A percentile compares a stretch with the other conserved stretches of the same genome.
These are phyloP conservation scores for Colletotrichum cereale DNA, from an alignment of 2,329 filamentous ascomycete species.

Conservation along the genomic window DNA sequence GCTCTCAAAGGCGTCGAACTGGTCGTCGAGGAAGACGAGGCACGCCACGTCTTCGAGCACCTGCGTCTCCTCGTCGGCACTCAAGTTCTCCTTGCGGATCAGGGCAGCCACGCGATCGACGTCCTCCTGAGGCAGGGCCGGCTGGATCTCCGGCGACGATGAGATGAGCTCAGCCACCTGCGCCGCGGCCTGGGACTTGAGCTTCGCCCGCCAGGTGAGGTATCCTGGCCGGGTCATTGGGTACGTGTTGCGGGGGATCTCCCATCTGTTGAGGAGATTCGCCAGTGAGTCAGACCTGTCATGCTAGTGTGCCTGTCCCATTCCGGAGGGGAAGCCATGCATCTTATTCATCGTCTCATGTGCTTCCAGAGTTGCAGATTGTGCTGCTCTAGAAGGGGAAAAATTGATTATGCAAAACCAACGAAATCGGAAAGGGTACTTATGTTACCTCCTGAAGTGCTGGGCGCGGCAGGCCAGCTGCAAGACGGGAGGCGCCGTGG, in stretches of 20 bases:
- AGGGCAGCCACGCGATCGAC: slow-evolving; percentile 74
- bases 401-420: neutral
- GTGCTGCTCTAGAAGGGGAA: neutral
- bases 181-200: slow-evolving; percentile 74
- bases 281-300: slow-evolving; percentile 30
- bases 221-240: slow-evolving; percentile 83
- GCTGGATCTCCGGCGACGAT: slow-evolving; percentile 51
- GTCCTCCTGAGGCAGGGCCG: slow-evolving; percentile 60
- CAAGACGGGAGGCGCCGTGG: slow-evolving; percentile 74
- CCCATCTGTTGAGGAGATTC: slow-evolving; percentile 67
- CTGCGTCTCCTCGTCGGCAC: slow-evolving; percentile 73
- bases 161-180: slow-evolving; percentile 68
- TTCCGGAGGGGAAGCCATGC: neutral
- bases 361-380: neutral
- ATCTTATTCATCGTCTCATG: slow-evolving; percentile 1
- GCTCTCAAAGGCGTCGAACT: slow-evolving; percentile 83
- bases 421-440: slow-evolving; percentile 7
- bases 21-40: slow-evolving; percentile 88
- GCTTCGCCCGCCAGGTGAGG: slow-evolving; percentile 80
- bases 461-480: slow-evolving; percentile 85
- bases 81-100: slow-evolving; percentile 83
- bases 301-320: neutral
- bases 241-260: slow-evolving; percentile 80
- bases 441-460: slow-evolving; percentile 76
- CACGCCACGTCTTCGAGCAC: slow-evolving; percentile 88